Evolutionary conservation across 495 filamentous ascomycete genomes (phyloP).

Genomic region (Talaromyces proteolyticus): DNA sequence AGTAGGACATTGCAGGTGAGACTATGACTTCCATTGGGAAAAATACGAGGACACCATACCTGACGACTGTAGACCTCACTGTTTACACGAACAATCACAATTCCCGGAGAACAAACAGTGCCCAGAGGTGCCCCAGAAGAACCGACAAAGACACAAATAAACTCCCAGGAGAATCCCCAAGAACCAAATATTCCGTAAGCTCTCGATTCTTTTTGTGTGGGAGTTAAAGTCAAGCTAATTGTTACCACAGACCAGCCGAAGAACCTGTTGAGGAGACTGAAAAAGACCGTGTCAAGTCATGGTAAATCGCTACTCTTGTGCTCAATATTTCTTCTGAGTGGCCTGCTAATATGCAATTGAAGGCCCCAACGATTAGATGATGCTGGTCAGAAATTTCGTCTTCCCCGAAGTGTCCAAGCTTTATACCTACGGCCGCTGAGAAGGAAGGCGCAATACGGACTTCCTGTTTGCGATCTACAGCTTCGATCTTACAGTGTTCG

Average conservation of each 20-base stretch:
- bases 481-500: conserved; percentile 85
- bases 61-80: background rate
- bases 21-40: background rate
- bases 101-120: background rate
- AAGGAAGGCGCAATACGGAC: conserved; percentile 62
- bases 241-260: background rate
- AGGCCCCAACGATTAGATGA: conserved; percentile 34
- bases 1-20: background rate
- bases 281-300: background rate
- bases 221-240: background rate
- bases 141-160: background rate
- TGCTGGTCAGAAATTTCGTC: conserved; percentile 39
- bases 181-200: background rate
- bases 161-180: background rate
- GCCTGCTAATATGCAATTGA: background rate
- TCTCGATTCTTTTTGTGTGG: background rate
- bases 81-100: background rate
- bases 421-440: conserved; percentile 81
- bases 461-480: conserved; percentile 86
- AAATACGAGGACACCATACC: background rate
- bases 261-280: background rate
- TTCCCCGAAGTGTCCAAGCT: conserved; percentile 74
- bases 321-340: background rate
- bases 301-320: background rate
- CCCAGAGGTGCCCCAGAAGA: background rate